Base-by-base conservation (phyloP, 2,329 filamentous ascomycete species). In the Penicillium sp. region DNA sequence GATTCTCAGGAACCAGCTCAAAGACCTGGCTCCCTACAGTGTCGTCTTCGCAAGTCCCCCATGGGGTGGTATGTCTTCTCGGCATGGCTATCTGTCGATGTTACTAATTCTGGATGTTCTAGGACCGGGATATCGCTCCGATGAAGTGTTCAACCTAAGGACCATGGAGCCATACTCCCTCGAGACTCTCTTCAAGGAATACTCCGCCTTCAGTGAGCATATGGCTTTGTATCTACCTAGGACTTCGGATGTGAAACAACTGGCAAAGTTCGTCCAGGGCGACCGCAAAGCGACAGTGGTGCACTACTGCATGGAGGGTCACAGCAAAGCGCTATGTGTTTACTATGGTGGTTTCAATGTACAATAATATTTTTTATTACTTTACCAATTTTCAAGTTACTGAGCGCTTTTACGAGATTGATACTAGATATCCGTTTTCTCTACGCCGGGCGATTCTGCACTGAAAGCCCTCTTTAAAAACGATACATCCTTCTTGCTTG, bases 241-340 rank as follows among this genome's bases (percentile, higher is more conserved):
- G 52, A 94, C 88, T 1, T 93, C 90, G 55, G 86, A 96, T 69
- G 69, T 96, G 46, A 82, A 85, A 44, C 91, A 96, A 71, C 80
- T 96, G 55, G 89, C 90, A 3, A 79, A 74, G 2, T 73, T 74
- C 9, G 74, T 75, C 2, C 66, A 73, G 3, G 70, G 75, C 4
- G 76, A 71, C 2, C 67, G 76, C 49, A 89, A 88, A 73, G 78
- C 90, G 15, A 84, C 88, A 37, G 86, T 93, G 21, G 84, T 90
- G 42, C 94, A 99, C 75, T 97, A 97, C 69, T 96, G 92, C 67
- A 90, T 96, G 76, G 81, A 89, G 62, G 91, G 91, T 10, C 89
- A 89, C 6, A 97, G 92, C 71, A 97, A 97, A 74, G 83, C 83
- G 18, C 67, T 86, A 23, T 85, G 83, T 69, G 78, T 80, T 18